A percentile compares a stretch with the other conserved stretches of the same genome.
These are phyloP conservation scores for Hemerocallis citrina DNA, from an alignment of 106 monocot species.

Conservation along the genomic window DNA sequence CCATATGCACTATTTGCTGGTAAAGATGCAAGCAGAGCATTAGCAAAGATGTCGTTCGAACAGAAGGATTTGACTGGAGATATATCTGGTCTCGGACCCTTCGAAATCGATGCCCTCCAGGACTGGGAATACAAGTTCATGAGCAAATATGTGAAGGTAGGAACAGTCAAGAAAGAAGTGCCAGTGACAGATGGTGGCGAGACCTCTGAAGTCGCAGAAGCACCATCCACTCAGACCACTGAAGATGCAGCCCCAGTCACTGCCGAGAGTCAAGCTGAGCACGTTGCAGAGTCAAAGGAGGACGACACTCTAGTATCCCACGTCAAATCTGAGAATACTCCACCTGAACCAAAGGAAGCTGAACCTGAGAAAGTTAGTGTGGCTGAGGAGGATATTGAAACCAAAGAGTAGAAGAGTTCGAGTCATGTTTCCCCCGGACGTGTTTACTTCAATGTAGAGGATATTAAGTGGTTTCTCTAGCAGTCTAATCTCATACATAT, in stretches of 20 bases:
- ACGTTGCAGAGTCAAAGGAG: too few species aligned
- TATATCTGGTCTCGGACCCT: constrained; percentile 59
- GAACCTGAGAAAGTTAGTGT: too few species aligned
- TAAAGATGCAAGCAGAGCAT: constrained; percentile 76
- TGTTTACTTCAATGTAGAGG: too few species aligned
- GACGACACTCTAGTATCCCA: too few species aligned
- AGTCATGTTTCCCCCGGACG: too few species aligned
- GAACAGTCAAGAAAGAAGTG: constrained; percentile 47
- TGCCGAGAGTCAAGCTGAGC: too few species aligned
- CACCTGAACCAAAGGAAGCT: too few species aligned
- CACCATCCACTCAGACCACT: neutral
- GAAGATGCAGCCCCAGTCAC: neutral
- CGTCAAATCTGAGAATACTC: too few species aligned
- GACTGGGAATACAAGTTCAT: constrained; percentile 96
- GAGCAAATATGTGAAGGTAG: constrained; percentile 83
- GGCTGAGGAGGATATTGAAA: too few species aligned
- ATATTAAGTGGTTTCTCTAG: too few species aligned
- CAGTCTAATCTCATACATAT: too few species aligned
- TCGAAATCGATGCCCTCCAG: constrained; percentile 68
- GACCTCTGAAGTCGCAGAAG: neutral
- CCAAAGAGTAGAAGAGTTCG: too few species aligned
- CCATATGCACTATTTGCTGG: constrained; percentile 83
- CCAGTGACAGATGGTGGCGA: constrained; percentile 6
- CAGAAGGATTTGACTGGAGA: constrained; percentile 62
- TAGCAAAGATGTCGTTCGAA: constrained; percentile 92